Evolutionary conservation across 768 basidiomycete species (phyloP).

Genomic region (Leccinum olivaceopallidum): DNA sequence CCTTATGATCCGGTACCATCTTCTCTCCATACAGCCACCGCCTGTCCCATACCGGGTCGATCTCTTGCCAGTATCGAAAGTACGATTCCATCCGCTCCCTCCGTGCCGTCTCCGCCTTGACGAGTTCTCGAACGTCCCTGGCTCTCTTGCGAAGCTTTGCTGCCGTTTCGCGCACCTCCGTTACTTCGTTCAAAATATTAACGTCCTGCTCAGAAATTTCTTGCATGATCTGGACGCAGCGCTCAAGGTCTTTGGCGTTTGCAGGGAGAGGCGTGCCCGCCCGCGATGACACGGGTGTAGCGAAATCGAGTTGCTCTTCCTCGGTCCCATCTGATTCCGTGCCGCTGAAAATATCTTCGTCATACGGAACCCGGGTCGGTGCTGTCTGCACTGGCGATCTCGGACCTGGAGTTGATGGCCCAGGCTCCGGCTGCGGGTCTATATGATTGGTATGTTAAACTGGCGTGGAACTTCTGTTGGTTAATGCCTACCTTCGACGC

Average conservation of each 20-base stretch:
- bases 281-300: conserved; percentile 27
- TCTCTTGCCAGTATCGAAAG: conserved; percentile 31
- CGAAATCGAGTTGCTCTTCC: conserved; percentile 18
- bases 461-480: not conserved
- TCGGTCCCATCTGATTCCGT: conserved; percentile 29
- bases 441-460: not conserved
- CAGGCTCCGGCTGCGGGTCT: conserved; percentile 7
- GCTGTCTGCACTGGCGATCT: not conserved
- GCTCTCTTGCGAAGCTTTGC: conserved; percentile 21
- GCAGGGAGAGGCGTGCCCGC: conserved; percentile 21
- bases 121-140: conserved; percentile 24
- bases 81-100: conserved; percentile 29
- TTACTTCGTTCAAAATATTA: conserved; percentile 10
- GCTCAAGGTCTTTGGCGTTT: conserved; percentile 20
- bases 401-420: conserved; percentile 1
- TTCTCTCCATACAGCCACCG: conserved; percentile 27
- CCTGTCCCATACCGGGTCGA: conserved; percentile 23
- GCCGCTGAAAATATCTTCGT: conserved; percentile 16
- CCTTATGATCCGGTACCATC: not conserved
- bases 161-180: conserved; percentile 17
- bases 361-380: not conserved
- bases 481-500: conserved; percentile 1
- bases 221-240: conserved; percentile 29
- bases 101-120: conserved; percentile 24
- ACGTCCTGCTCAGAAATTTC: conserved; percentile 23